A percentile compares a stretch with the other conserved stretches of the same genome.
These are phyloP conservation scores for Oryza punctata DNA, from an alignment of 176 grass and related monocot genomes.

Conservation along the genomic window DNA sequence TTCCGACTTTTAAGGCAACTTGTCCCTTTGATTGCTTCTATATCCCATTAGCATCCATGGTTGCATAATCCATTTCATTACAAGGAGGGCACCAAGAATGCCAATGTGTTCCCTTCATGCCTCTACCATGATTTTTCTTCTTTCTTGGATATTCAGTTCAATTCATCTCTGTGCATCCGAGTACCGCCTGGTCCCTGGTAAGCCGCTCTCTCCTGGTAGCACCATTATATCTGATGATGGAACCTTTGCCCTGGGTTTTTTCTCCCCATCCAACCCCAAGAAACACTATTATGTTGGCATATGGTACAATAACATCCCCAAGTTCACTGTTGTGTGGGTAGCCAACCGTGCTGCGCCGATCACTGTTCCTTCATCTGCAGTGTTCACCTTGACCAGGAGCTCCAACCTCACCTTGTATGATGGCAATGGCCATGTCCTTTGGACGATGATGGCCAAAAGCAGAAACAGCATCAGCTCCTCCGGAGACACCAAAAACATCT, in stretches of 20 bases:
- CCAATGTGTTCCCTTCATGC: not conserved
- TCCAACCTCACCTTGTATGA: constrained; percentile 27
- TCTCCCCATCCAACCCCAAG: constrained; percentile 45
- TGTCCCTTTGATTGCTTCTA: constrained; percentile 13
- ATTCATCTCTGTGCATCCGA: constrained; percentile 28
- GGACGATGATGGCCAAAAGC: constrained; percentile 30
- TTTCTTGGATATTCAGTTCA: constrained; percentile 31
- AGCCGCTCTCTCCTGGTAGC: constrained; percentile 11
- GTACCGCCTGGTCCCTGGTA: constrained; percentile 29
- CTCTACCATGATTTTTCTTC: constrained; percentile 9
- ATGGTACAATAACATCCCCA: constrained; percentile 54
- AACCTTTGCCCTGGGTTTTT: constrained; percentile 53
- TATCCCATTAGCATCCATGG: constrained; percentile 6
- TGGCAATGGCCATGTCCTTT: constrained; percentile 17
- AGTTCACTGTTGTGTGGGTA: constrained; percentile 42
- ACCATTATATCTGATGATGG: constrained; percentile 49
- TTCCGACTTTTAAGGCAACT: constrained; percentile 6
- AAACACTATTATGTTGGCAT: constrained; percentile 43
- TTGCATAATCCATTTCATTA: not conserved
- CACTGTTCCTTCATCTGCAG: constrained; percentile 23
- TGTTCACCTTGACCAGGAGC: constrained; percentile 16
- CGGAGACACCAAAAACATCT: not conserved
- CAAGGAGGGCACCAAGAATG: not conserved
- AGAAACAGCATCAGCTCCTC: not conserved
- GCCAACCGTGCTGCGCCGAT: constrained; percentile 52